These are phyloP conservation scores for Salix udensis DNA, from an alignment of 345 rosid species.

Conservation along the genomic window DNA sequence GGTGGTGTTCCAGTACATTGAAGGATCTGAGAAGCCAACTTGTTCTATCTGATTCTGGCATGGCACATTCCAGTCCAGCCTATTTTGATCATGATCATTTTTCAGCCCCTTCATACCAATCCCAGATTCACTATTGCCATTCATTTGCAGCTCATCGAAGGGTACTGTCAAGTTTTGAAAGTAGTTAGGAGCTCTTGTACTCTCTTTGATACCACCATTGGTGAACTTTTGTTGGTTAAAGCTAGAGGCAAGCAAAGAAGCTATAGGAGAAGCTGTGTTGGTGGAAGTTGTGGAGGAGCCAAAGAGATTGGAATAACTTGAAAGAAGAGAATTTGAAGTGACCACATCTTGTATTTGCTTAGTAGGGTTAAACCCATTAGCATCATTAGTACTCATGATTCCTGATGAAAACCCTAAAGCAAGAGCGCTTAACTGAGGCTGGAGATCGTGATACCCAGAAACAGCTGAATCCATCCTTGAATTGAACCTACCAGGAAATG, in stretches of 20 bases:
- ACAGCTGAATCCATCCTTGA: conserved; percentile 31
- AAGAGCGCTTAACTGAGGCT: conserved; percentile 46
- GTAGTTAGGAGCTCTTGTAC: conserved; percentile 31
- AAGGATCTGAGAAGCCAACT: conserved; percentile 52
- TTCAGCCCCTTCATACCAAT: conserved; percentile 40
- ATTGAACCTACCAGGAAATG: conserved; percentile 44
- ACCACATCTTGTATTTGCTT: conserved; percentile 39
- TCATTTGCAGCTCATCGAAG: conserved; percentile 50
- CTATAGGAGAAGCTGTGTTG: conserved; percentile 35
- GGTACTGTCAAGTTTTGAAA: conserved; percentile 35
- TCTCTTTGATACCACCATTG: conserved; percentile 30
- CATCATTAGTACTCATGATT: conserved; percentile 22
- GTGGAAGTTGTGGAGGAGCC: conserved; percentile 31
- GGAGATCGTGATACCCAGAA: conserved; percentile 47
- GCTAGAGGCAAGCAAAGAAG: conserved; percentile 52
- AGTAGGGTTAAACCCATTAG: conserved; percentile 22
- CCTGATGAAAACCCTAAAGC: conserved; percentile 68
- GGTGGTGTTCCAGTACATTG: conserved; percentile 44
- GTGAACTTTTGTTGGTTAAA: conserved; percentile 46
- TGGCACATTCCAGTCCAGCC: conserved; percentile 33
- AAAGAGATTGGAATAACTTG: conserved; percentile 40
- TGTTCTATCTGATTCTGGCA: conserved; percentile 46
- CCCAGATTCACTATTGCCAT: conserved; percentile 32
- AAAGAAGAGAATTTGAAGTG: conserved; percentile 41
- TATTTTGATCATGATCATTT: conserved; percentile 37